phyloP scores from a whole-genome alignment of 805 yeast genomes.

The Barnettozyma botsteinii region DNA sequence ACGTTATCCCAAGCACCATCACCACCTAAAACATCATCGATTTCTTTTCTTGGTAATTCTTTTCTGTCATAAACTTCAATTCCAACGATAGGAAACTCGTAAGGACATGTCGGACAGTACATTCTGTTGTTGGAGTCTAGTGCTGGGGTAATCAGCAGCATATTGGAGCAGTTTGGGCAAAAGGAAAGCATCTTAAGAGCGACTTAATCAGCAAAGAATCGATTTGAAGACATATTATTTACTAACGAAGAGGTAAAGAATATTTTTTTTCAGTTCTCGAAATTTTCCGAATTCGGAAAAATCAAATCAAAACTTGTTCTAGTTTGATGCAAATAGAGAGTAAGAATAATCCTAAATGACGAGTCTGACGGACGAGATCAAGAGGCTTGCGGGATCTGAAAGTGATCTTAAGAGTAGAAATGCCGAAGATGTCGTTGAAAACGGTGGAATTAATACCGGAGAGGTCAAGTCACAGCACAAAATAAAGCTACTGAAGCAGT shows the following conservation, averaged over 20 bases:
- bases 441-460: not conserved
- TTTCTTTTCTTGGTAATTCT: conserved; percentile 76
- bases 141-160: conserved; percentile 69
- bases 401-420: not conserved
- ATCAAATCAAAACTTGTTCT: too few relatives aligned
- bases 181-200: conserved; percentile 67
- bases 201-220: too few relatives aligned
- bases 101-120: conserved; percentile 92
- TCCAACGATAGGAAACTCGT: conserved; percentile 83
- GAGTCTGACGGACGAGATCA: not conserved
- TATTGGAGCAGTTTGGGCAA: conserved; percentile 91
- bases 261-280: not conserved
- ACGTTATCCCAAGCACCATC: conserved; percentile 99
- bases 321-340: too few relatives aligned
- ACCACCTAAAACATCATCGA: conserved; percentile 95
- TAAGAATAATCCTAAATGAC: too few relatives aligned
- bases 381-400: not conserved
- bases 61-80: conserved; percentile 82
- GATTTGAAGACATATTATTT: too few relatives aligned
- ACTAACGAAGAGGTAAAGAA: not conserved
- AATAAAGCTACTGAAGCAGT: not conserved
- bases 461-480: not conserved
- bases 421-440: not conserved
- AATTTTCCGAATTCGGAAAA: not conserved
- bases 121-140: conserved; percentile 58